Percentiles rank a stretch among this genome's conserved stretches.
Evolutionary conservation across 164 flowering plant genomes (phyloP).

Genomic region (Paratinospora sagittata): DNA sequence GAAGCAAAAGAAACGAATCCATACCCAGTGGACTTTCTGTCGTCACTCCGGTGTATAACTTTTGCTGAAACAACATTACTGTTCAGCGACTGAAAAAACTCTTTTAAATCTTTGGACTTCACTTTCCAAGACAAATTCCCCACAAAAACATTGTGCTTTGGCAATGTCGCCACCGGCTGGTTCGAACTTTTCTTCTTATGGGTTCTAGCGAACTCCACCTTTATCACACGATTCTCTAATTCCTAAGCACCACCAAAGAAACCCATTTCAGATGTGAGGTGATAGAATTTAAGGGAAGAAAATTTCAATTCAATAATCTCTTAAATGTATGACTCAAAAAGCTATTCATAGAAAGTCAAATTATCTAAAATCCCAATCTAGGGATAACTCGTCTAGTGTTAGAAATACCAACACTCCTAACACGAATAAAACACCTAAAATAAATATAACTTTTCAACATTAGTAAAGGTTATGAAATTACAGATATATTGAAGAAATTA

Average conservation of each 20-base stretch:
- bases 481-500: too few species aligned
- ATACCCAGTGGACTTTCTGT: slow-evolving; percentile 64
- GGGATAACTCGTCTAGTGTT: too few species aligned
- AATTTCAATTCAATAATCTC: too few species aligned
- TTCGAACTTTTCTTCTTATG: slow-evolving; percentile 38
- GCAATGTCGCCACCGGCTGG: slow-evolving; percentile 22
- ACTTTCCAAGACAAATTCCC: slow-evolving; percentile 65
- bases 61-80: slow-evolving; percentile 47
- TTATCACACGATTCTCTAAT: slow-evolving; percentile 55
- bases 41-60: slow-evolving; percentile 52
- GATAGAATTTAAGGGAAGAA: too few species aligned
- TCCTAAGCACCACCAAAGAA: slow-evolving; percentile 32
- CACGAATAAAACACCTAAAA: too few species aligned
- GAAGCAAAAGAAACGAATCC: slow-evolving; percentile 71
- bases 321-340: too few species aligned
- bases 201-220: slow-evolving; percentile 45
- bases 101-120: slow-evolving; percentile 54
- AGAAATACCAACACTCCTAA: too few species aligned
- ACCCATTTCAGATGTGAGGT: background rate
- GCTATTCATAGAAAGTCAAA: too few species aligned
- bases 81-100: slow-evolving; percentile 46
- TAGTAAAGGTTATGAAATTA: too few species aligned
- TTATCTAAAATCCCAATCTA: too few species aligned
- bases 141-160: slow-evolving; percentile 53
- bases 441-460: too few species aligned